Evolutionary conservation across 139 green algal genomes (phyloP).

Genomic region (Picochlorum sp.): DNA sequence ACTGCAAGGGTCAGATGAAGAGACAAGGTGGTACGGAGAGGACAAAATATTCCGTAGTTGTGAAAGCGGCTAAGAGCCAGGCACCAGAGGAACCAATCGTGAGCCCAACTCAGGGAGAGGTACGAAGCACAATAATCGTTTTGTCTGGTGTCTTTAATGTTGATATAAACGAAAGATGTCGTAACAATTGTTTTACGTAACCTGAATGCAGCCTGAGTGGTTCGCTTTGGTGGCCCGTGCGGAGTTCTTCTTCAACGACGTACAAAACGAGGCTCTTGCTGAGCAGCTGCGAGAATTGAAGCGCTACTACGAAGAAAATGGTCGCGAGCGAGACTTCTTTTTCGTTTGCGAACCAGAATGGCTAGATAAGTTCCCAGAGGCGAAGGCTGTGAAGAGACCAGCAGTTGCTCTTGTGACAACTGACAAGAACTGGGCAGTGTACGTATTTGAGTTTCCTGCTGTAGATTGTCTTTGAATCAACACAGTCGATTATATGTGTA

Average conservation of each 20-base stretch:
- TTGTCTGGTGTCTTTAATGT: no score
- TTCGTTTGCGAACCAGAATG: conserved; percentile 70
- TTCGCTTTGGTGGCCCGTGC: conserved; percentile 62
- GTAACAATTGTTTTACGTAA: no score
- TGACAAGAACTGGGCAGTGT: conserved; percentile 81
- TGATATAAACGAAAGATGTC: background rate
- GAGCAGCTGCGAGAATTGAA: conserved; percentile 80
- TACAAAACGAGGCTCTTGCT: conserved; percentile 80
- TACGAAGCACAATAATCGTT: no score
- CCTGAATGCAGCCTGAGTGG: conserved; percentile 44
- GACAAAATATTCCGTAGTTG: no score
- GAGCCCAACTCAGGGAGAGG: background rate
- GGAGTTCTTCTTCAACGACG: conserved; percentile 81
- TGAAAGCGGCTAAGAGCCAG: background rate
- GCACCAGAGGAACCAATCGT: background rate
- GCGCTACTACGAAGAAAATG: conserved; percentile 41
- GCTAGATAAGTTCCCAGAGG: conserved; percentile 71
- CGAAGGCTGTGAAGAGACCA: conserved; percentile 62
- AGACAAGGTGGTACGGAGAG: background rate
- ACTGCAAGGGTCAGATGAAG: no score
- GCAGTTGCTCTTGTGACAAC: conserved; percentile 74
- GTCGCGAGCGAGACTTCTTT: conserved; percentile 47
- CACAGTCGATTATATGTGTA: no score
- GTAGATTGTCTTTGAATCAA: background rate
- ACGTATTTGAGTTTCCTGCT: conserved; percentile 15